Percentiles rank a stretch among this genome's conserved stretches.
These are phyloP conservation scores for Pseudonectria buxi DNA, from an alignment of 2,329 filamentous ascomycete genomes.

Conservation along the genomic window DNA sequence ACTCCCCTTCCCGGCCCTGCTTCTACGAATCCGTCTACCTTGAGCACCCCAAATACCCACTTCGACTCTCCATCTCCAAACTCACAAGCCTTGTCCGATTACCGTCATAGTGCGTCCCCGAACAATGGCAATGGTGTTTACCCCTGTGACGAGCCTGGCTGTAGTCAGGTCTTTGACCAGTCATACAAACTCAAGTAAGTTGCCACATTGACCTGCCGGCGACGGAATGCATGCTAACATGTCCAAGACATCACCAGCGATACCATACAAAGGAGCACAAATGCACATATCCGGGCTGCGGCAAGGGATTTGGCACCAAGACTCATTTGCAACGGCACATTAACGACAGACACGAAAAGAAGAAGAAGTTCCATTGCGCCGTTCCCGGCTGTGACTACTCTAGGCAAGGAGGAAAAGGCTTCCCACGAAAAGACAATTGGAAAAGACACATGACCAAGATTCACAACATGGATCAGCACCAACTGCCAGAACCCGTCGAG, in stretches of 20 bases:
- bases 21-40: constrained; percentile 34
- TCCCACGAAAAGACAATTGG: constrained; percentile 58
- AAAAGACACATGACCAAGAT: constrained; percentile 56
- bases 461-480: constrained; percentile 38
- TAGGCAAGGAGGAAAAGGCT: constrained; percentile 49
- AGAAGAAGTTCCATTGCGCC: constrained; percentile 53
- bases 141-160: constrained; percentile 31
- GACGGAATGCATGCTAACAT: background rate
- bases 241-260: constrained; percentile 49
- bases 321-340: constrained; percentile 56
- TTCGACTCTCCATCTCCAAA: constrained; percentile 36
- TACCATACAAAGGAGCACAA: constrained; percentile 56
- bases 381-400: constrained; percentile 49
- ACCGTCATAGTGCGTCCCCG: constrained; percentile 32
- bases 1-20: constrained; percentile 34
- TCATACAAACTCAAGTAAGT: constrained; percentile 53
- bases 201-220: background rate
- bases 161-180: constrained; percentile 44
- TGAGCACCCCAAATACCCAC: constrained; percentile 42
- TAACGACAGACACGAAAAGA: constrained; percentile 55
- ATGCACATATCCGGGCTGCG: constrained; percentile 45
- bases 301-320: constrained; percentile 53
- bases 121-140: constrained; percentile 22
- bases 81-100: constrained; percentile 31
- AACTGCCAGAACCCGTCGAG: constrained; percentile 36